Base-by-base conservation (phyloP, 176 grass and related monocot genomes). In the Bromus sterilis region DNA sequence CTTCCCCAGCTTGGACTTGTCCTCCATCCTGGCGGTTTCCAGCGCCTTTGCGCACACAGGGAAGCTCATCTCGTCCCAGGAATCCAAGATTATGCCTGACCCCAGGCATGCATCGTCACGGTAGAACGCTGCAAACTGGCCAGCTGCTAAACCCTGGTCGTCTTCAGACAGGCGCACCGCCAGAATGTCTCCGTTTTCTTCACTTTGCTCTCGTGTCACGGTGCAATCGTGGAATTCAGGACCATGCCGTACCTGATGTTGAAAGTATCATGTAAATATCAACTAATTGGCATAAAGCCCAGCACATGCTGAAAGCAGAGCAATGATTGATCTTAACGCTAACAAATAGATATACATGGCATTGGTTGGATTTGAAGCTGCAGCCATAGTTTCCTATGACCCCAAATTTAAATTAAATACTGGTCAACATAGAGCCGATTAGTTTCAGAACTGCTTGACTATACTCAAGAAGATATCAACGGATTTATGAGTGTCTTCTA, bases 61-160 rank as follows among this genome's bases (percentile, higher is more conserved):
- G 70, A 99, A 99, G 33, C 71, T 87, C 83, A 89, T 87, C 16
- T 79, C 41, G 31, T 99, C 93, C 89, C 86, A 87, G 1, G 89
- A 89, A 49, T 95, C 91, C 73, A 93, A 39, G 84, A 95, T 95
- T 74, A 93, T 89, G 74, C 93, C 96, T 34, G 96, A 95, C 8
- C 93, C 93, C 74, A 95, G 66, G 82, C 96, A 99, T 15, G 53
- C 14, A 4, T 83, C 44, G 49, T 80, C 80, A 55, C 29, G 35
- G 77, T 99, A 95, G 86, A 99, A 99, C 1, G 93, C 93, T 25
- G 96, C 83, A 90, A 95, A 95, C 43, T 99, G 96, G 20, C 91
- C 93, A 5, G 91, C 91, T 74, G 96, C 96, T 80, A 99, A 90
- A 37, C 96, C 96, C 64, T 95, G 96, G 59, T 92, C 96, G 41